Evolutionary conservation across 345 rosid species (phyloP), one percentile per base, ranked within the genome.

Genomic region (Diplotaxis tenuifolia): DNA sequence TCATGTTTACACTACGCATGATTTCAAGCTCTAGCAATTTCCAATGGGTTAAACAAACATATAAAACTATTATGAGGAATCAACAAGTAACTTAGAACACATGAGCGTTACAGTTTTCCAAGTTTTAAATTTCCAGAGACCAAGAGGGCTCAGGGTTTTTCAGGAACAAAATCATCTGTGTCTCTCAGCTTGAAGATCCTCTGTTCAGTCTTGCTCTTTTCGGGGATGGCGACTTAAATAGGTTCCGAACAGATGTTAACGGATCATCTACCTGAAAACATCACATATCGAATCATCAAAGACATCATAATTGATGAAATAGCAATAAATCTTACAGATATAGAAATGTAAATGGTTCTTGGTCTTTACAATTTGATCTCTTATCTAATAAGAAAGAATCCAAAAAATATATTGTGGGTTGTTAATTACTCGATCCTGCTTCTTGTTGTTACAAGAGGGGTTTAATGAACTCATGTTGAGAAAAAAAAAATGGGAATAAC

Each of bases 211-310:
- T 90, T 74, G 38, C 70, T 73, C 82, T 84, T 80, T 88, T 89
- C 2, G 86, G 40, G 2, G 89, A 70, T 4, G 89, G 87, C 11
- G 96, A 84, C 70, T 31, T 78, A 74, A 90, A 90, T 52, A 93
- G 93, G 79, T 82, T 89, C 40, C 87, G 82, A 9, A 93, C 86
- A 60, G 93, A 85, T 68, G 85, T 72, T 65, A 93, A 58, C 7
- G 97, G 97, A 84, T 93, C 89, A 31, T 87, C 92, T 67, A 90
- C 90, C 98, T 89, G 68, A 16, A 4, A 59, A 36, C 58, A 71
- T 27, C 45, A 70, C 36, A 53, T 5, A 63, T 9, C 19, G 10
- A 42, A 14, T 6, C 53, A 68, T 52, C 60, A 54, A 52, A 61
- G 73, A 9, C 52, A 68, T 54, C 36, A 38, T 4, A 60, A 10